A percentile compares a stretch with the other conserved stretches of the same genome.
phyloP scores from a whole-genome alignment of 1,139 yeast genomes.

The Nadsonia commutata region DNA sequence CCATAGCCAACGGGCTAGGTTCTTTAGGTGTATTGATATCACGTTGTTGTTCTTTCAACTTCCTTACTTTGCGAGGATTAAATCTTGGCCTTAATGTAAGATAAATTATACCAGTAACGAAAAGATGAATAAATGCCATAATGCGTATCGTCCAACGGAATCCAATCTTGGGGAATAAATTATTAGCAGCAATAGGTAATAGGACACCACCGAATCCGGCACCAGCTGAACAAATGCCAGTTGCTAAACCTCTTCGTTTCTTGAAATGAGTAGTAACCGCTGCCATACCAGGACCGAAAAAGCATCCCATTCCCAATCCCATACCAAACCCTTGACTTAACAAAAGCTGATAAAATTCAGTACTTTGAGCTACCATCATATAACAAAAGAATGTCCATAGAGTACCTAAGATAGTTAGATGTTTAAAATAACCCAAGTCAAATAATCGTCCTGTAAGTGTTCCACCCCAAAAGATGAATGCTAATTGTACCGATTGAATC shows the following conservation, averaged over 20 bases:
- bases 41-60: background rate
- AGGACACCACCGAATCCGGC: constrained; percentile 32
- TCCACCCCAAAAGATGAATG: constrained; percentile 39
- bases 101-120: constrained; percentile 9
- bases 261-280: constrained; percentile 35
- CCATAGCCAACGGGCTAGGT: background rate
- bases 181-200: constrained; percentile 19
- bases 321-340: constrained; percentile 40
- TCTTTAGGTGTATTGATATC: background rate
- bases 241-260: constrained; percentile 37
- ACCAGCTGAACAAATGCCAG: constrained; percentile 43
- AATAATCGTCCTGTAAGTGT: constrained; percentile 47
- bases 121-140: constrained; percentile 16
- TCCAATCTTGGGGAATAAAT: constrained; percentile 17
- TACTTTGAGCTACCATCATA: constrained; percentile 37
- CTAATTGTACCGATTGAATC: constrained; percentile 42
- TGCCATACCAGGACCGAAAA: constrained; percentile 15
- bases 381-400: constrained; percentile 32
- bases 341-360: constrained; percentile 37
- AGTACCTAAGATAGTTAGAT: constrained; percentile 31
- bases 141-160: constrained; percentile 22
- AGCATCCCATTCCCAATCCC: constrained; percentile 38
- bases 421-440: constrained; percentile 27
- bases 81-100: constrained; percentile 9
- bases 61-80: constrained; percentile 7